Conservation (phyloP, 23 red algal genomes). For the Gracilaria domingensis region DNA sequence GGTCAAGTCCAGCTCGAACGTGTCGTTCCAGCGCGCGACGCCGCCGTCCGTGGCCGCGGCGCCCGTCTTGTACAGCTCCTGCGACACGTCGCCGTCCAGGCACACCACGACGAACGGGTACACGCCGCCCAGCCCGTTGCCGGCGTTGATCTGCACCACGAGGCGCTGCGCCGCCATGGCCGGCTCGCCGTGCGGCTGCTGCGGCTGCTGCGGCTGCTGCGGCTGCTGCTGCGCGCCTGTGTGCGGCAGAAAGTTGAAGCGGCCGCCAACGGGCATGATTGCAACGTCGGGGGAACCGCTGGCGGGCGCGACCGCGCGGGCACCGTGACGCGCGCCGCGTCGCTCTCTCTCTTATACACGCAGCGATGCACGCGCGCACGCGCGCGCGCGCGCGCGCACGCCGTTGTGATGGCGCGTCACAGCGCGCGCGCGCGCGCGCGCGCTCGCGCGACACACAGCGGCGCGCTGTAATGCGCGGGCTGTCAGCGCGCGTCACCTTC, state of each 20-base stretch:
- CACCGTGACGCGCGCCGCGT: background rate
- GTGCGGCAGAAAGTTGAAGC: too few relatives aligned
- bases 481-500: conserved; percentile 2
- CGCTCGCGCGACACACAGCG: background rate
- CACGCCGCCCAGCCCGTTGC: conserved; percentile 30
- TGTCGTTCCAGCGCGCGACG: conserved; percentile 33
- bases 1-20: conserved; percentile 30
- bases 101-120: conserved; percentile 71
- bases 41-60: conserved; percentile 23
- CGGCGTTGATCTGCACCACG: conserved; percentile 41
- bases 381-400: background rate
- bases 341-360: background rate
- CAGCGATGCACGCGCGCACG: background rate
- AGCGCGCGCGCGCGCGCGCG: background rate
- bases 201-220: too few relatives aligned
- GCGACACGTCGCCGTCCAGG: conserved; percentile 42
- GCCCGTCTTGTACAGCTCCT: conserved; percentile 59
- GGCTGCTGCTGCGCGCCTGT: too few relatives aligned
- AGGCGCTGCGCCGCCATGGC: conserved; percentile 2
- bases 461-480: background rate
- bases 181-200: too few relatives aligned
- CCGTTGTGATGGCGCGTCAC: background rate
- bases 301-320: too few relatives aligned
- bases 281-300: too few relatives aligned
- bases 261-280: too few relatives aligned